Conservation (phyloP, 192 early-diverging fungal species). For the Gonapodya sp. region DNA sequence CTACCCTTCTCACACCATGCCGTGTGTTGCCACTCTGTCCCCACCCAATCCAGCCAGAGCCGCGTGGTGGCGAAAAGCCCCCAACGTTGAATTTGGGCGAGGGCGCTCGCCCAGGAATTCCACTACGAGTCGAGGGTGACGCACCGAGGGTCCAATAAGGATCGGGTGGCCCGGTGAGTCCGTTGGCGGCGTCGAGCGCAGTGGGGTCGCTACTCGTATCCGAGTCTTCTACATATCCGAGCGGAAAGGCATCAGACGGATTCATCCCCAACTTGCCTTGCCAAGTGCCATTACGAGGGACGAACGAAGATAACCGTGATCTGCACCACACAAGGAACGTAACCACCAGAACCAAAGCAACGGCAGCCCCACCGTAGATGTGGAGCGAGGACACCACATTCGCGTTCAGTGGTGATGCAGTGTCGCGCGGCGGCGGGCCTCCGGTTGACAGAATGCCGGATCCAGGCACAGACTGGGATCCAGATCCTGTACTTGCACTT, state of each 20-base stretch:
- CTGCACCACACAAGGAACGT: neutral
- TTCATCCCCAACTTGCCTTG: neutral
- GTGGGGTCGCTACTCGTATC: neutral
- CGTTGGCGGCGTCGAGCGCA: neutral
- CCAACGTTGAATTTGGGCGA: neutral
- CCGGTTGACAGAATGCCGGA: too few species aligned
- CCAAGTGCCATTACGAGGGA: neutral
- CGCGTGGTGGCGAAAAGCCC: neutral
- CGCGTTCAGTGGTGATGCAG: neutral
- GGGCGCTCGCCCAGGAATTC: neutral
- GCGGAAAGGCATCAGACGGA: neutral
- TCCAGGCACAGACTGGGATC: neutral
- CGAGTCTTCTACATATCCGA: neutral
- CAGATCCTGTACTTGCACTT: neutral
- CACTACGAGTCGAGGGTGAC: neutral
- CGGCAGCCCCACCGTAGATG: neutral
- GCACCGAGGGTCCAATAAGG: neutral
- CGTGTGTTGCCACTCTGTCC: neutral
- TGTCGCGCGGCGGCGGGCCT: too few species aligned
- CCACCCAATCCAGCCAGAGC: neutral
- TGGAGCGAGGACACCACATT: neutral
- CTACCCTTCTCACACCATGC: neutral
- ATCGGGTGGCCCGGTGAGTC: neutral
- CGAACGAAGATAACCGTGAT: neutral
- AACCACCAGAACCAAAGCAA: neutral